These are phyloP conservation scores for Marasmius sp. DNA, from an alignment of 1,284 basidiomycete species.

Conservation along the genomic window DNA sequence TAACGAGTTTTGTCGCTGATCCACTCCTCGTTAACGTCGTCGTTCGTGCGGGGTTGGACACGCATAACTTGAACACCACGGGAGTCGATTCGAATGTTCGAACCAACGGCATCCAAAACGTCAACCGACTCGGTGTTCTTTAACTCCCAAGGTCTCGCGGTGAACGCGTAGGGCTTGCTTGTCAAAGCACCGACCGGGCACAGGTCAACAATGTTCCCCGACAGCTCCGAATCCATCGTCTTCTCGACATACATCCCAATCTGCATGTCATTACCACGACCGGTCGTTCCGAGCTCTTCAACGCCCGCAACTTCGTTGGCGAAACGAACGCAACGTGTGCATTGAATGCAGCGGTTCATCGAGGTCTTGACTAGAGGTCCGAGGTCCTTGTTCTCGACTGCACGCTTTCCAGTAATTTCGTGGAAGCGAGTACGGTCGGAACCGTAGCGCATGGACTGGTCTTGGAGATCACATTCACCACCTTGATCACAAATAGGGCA, in stretches of 20 bases:
- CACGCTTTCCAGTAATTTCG: constrained; percentile 97
- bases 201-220: constrained; percentile 96
- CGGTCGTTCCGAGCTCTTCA: constrained; percentile 95
- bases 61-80: constrained; percentile 97
- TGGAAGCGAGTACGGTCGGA: constrained; percentile 97
- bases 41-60: constrained; percentile 93
- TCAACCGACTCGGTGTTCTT: constrained; percentile 98
- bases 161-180: constrained; percentile 97
- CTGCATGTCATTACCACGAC: constrained; percentile 97
- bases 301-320: constrained; percentile 99
- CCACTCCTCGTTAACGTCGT: constrained; percentile 99
- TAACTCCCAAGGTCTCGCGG: constrained; percentile 97
- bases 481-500: constrained; percentile 99
- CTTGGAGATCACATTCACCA: constrained; percentile 98
- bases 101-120: constrained; percentile 97
- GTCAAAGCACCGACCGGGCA: constrained; percentile 98
- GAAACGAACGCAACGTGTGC: constrained; percentile 98
- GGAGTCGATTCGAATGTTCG: constrained; percentile 97
- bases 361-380: constrained; percentile 98
- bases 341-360: constrained; percentile 99
- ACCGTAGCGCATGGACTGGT: constrained; percentile 99
- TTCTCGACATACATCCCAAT: constrained; percentile 99
- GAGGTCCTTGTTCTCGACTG: constrained; percentile 97
- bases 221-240: constrained; percentile 96
- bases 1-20: constrained; percentile 99